These are phyloP conservation scores for Arabidopsis hybrid DNA, from an alignment of 441 rosid genomes.

Conservation along the genomic window DNA sequence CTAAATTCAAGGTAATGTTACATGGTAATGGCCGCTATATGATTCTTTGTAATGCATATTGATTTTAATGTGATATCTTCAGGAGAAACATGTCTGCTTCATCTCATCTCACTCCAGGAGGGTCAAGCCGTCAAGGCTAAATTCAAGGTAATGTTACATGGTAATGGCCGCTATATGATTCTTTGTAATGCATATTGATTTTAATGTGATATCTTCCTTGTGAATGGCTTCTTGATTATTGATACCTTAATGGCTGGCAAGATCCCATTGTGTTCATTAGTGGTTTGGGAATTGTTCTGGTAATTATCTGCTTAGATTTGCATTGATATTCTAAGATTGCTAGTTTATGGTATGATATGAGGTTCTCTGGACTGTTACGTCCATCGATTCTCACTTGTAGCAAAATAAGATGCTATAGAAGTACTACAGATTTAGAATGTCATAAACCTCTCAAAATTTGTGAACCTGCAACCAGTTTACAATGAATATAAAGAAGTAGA, in stretches of 20 bases:
- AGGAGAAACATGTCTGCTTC: slow-evolving; percentile 18
- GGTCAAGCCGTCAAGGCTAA: not conserved
- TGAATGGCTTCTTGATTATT: slow-evolving; percentile 10
- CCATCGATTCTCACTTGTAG: not conserved
- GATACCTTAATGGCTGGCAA: not conserved
- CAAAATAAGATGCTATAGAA: slow-evolving; percentile 4
- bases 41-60: not conserved
- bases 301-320: slow-evolving; percentile 7
- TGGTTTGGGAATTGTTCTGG: not conserved
- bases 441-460: slow-evolving; percentile 11
- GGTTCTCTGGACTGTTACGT: not conserved
- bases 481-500: slow-evolving; percentile 21
- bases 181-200: not conserved
- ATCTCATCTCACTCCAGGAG: slow-evolving; percentile 14
- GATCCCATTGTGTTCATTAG: slow-evolving; percentile 8
- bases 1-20: slow-evolving; percentile 20
- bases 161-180: not conserved
- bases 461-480: slow-evolving; percentile 4
- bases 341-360: slow-evolving; percentile 10
- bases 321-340: slow-evolving; percentile 9
- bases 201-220: slow-evolving; percentile 5
- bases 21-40: not conserved
- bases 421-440: slow-evolving; percentile 11
- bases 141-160: slow-evolving; percentile 6
- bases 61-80: no score